phyloP scores from a whole-genome alignment of 345 rosid genomes.

The Isatis tinctoria region DNA sequence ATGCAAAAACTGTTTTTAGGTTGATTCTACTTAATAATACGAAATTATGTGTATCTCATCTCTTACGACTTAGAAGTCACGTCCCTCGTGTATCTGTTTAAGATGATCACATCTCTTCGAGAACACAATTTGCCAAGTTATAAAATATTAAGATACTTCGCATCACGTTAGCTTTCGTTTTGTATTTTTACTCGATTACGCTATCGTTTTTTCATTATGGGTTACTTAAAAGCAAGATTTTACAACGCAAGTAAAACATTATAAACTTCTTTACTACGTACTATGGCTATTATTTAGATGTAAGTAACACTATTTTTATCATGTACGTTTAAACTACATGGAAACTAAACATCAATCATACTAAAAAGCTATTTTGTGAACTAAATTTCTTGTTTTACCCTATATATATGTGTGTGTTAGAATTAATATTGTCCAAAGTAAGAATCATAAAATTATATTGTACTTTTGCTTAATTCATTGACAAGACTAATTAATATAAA shows the following conservation, averaged over 20 bases:
- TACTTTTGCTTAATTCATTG: neutral
- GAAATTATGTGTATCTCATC: neutral
- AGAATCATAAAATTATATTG: neutral
- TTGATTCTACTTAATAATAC: neutral
- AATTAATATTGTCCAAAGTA: neutral
- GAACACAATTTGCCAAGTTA: constrained; percentile 1
- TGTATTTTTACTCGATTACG: neutral
- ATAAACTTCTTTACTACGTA: neutral
- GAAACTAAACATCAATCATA: too few relatives aligned
- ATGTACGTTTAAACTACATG: too few relatives aligned
- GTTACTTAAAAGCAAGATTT: constrained; percentile 18
- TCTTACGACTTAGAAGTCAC: constrained; percentile 11
- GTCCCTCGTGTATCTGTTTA: neutral
- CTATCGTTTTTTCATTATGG: neutral
- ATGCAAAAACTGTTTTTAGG: neutral
- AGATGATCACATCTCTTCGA: constrained; percentile 5
- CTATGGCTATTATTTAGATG: neutral
- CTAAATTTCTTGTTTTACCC: too few relatives aligned
- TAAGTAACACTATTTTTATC: neutral
- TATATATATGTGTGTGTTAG: neutral
- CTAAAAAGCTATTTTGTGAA: too few relatives aligned
- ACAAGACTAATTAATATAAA: neutral
- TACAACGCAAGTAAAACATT: neutral
- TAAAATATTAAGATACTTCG: constrained; percentile 11
- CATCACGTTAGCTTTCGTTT: neutral